Evolutionary conservation across 306 rosid species (phyloP).

Genomic region (Vachellia pachyceras): DNA sequence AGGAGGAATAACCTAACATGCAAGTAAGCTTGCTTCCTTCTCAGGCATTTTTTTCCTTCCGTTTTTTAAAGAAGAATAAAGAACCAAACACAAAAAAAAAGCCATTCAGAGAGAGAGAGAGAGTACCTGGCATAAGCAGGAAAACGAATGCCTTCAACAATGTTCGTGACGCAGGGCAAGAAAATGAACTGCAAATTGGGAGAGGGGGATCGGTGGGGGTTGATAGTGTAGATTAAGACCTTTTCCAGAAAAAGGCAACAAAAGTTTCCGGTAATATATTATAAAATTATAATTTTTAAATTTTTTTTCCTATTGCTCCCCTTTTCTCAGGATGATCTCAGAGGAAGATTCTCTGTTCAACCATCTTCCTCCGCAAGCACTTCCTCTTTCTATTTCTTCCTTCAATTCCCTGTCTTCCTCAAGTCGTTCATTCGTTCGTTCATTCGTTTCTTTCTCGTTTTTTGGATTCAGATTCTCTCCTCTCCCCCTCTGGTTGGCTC

Average conservation of each 20-base stretch:
- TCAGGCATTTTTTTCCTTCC: too few species aligned
- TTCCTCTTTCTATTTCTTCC: conserved; percentile 25
- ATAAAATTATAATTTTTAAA: not conserved
- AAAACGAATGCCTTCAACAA: conserved; percentile 28
- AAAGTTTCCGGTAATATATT: conserved; percentile 16
- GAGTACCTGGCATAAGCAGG: conserved; percentile 51
- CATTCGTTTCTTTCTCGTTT: not conserved
- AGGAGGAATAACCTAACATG: conserved; percentile 69
- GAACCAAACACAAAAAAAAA: not conserved
- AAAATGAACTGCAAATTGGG: conserved; percentile 27
- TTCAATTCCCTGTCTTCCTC: not conserved
- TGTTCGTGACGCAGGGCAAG: not conserved
- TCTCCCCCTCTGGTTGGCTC: conserved; percentile 29
- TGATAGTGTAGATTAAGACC: conserved; percentile 57
- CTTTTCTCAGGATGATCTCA: conserved; percentile 70
- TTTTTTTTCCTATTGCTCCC: conserved; percentile 60
- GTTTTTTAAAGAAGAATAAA: too few species aligned
- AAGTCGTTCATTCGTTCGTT: not conserved
- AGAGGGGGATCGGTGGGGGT: conserved; percentile 32
- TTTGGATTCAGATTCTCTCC: not conserved
- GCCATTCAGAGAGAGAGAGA: conserved; percentile 16
- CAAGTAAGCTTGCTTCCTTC: conserved; percentile 73
- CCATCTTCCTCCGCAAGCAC: conserved; percentile 56
- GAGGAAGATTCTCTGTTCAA: conserved; percentile 74
- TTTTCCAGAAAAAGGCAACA: conserved; percentile 20